Evolutionary conservation across 2,329 filamentous ascomycete species (phyloP), one percentile per base, ranked within the genome.

Genomic region (Fusarium zealandicum): DNA sequence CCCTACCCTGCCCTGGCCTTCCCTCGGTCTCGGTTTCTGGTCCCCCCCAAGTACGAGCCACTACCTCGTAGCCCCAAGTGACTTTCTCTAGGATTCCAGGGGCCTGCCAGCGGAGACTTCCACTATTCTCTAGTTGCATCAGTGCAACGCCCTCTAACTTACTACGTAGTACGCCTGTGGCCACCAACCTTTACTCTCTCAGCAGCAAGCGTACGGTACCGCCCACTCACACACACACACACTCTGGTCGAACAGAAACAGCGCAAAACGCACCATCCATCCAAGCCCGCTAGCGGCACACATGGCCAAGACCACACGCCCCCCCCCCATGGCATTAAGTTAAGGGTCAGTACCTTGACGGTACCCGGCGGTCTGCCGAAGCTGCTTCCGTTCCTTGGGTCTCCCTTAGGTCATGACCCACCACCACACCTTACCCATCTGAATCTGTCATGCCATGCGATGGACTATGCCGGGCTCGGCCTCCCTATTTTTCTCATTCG

Each of bases 391-490:
- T 38, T 27, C 12, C 17, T 31, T 25, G 33, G 39, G 54, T 54
- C 37, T 17, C 39, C 33, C 47, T 33, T 45, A 40, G 49, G 47
- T 42, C 41, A 47, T 37, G 46, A 35, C 54, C 54, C 54, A 55
- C 51, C 53, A 48, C 59, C 47, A 60, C 51, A 64, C 61, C 57
- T 55, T 63, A 54, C 60, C 59, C 61, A 25, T 25, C 22, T 25
- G 22, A 25, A 63, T 62, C 48, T 55, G 57, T 61, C 60, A 64
- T 56, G 41, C 52, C 41, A 55, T 61, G 57, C 60, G 53, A 12
- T 25, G 50, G 49, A 43, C 51, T 49, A 38, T 57, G 45, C 58
- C 62, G 60, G 57, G 60, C 60, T 64, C 59, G 61, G 60, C 54
- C 51, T 55, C 47, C 54, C 57, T 57, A 49, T 44, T 53, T 57